Conservation (phyloP, 257 asterid genomes). For the Gentiana straminea region DNA sequence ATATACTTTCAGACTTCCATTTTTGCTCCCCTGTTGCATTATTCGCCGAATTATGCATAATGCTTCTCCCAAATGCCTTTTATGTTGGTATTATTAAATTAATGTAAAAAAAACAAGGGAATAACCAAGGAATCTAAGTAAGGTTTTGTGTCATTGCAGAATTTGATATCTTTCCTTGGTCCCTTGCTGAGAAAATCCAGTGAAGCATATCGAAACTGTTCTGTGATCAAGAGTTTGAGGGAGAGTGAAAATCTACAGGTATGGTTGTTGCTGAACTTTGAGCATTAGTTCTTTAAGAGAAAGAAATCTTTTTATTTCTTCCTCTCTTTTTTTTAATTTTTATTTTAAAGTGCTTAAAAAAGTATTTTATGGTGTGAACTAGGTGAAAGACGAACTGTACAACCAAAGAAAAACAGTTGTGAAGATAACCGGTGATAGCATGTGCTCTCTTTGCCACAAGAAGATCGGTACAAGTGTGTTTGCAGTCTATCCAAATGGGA, state of each 20-base stretch:
- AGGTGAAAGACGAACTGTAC: constrained; percentile 82
- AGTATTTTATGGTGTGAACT: constrained; percentile 13
- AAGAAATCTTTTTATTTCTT: too few relatives aligned
- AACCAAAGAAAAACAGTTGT: constrained; percentile 56
- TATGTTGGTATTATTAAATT: too few relatives aligned
- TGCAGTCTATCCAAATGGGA: constrained; percentile 89
- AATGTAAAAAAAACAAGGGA: too few relatives aligned
- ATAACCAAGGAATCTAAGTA: neutral
- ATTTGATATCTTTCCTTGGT: constrained; percentile 83
- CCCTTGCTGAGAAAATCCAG: constrained; percentile 91
- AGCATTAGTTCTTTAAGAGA: too few relatives aligned
- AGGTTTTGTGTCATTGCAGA: constrained; percentile 42
- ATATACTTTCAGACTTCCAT: too few relatives aligned
- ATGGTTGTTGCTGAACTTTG: constrained; percentile 7
- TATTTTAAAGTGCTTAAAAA: neutral
- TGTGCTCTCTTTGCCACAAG: constrained; percentile 90
- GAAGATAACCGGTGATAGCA: constrained; percentile 68
- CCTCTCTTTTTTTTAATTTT: neutral
- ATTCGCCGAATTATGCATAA: too few relatives aligned
- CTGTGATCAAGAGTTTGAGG: constrained; percentile 82
- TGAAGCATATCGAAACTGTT: constrained; percentile 74
- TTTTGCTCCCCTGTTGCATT: neutral
- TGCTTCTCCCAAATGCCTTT: too few relatives aligned
- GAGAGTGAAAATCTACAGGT: constrained; percentile 95
- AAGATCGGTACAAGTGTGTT: constrained; percentile 91